These are phyloP conservation scores for Dimargaris xerosporica DNA, from an alignment of 192 early-diverging fungal genomes.

Conservation along the genomic window DNA sequence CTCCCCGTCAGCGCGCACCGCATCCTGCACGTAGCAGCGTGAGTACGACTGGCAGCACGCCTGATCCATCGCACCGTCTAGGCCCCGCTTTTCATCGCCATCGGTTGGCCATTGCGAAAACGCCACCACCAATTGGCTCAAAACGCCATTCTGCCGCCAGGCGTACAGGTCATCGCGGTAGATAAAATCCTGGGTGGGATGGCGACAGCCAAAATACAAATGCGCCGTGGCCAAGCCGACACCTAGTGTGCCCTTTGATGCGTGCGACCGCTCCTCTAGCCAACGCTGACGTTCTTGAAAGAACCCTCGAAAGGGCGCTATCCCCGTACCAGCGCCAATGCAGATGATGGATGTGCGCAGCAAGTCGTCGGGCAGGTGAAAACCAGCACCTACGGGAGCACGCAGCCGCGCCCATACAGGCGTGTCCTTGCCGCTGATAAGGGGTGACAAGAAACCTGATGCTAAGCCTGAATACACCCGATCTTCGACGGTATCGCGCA, in stretches of 20 bases:
- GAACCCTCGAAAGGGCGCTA: conserved; percentile 89
- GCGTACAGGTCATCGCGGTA: conserved; percentile 44
- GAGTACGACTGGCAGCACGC: neutral
- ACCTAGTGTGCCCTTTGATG: conserved; percentile 17
- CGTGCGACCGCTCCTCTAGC: conserved; percentile 16
- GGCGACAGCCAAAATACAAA: conserved; percentile 78
- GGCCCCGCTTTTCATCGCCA: neutral
- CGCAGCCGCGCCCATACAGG: neutral
- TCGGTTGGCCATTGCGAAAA: neutral
- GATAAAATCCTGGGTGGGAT: conserved; percentile 46
- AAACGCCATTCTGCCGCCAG: conserved; percentile 25
- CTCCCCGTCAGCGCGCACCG: neutral
- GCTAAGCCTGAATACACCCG: conserved; percentile 8
- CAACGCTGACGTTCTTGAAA: conserved; percentile 54
- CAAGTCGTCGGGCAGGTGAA: conserved; percentile 14
- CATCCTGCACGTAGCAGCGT: conserved; percentile 1
- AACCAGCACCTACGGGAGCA: neutral
- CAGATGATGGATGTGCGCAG: conserved; percentile 52
- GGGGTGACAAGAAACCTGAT: neutral
- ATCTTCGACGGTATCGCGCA: neutral
- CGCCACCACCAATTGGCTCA: conserved; percentile 28
- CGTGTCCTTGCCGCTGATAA: neutral
- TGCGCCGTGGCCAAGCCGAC: conserved; percentile 21
- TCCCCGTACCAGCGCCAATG: conserved; percentile 86
- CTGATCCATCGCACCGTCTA: neutral